phyloP scores from a whole-genome alignment of 2,329 filamentous ascomycete genomes.

The Fusarium sarcochroum region DNA sequence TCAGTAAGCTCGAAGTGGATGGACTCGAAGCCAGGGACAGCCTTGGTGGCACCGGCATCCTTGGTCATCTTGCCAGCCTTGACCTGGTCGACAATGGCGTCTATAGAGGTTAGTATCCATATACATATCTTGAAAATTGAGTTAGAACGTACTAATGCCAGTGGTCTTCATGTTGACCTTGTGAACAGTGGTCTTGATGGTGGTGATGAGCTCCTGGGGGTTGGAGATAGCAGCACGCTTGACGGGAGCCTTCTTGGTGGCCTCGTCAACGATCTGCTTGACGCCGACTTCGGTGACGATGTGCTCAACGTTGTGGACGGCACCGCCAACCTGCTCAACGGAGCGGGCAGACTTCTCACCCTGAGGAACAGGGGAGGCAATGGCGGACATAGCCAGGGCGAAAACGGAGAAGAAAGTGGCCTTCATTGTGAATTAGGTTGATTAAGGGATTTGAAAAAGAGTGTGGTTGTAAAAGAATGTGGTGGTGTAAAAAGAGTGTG shows the following conservation, averaged over 20 bases:
- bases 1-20: conserved; percentile 43
- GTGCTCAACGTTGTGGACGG: neutral
- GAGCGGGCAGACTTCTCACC: conserved; percentile 2
- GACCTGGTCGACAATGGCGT: conserved; percentile 41
- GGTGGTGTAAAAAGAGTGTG: conserved; percentile 7
- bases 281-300: conserved; percentile 11
- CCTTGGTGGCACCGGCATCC: conserved; percentile 36
- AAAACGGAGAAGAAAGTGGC: conserved; percentile 45
- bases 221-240: conserved; percentile 19
- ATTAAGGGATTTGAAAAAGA: neutral
- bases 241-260: neutral
- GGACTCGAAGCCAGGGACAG: conserved; percentile 30
- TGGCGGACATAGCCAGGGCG: conserved; percentile 40
- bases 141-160: conserved; percentile 9
- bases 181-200: conserved; percentile 9
- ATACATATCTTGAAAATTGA: fast-evolving
- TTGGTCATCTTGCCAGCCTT: conserved; percentile 41
- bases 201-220: conserved; percentile 10
- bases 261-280: conserved; percentile 11
- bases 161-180: conserved; percentile 24
- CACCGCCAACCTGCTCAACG: conserved; percentile 17
- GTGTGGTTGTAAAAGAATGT: neutral
- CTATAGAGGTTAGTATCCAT: conserved; percentile 6
- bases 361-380: conserved; percentile 39
- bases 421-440: conserved; percentile 44